Conservation (phyloP, 257 asterid species). For the Plectranthus barbatus region DNA sequence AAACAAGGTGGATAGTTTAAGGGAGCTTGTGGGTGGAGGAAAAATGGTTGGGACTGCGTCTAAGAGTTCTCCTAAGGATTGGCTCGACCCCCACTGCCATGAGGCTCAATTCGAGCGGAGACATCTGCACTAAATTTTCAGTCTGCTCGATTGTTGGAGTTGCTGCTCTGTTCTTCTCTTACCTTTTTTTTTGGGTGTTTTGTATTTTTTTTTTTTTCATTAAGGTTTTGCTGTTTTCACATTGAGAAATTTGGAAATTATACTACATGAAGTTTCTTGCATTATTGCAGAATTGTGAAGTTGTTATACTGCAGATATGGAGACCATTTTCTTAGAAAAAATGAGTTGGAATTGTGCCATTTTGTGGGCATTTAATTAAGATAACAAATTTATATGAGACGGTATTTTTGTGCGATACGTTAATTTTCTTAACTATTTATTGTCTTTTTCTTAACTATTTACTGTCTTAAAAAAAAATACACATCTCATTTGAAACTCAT, state of each 20-base stretch:
- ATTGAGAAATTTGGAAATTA: neutral
- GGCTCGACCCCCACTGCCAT: constrained; percentile 95
- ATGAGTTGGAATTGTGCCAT: too few species aligned
- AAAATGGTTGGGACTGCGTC: constrained; percentile 35
- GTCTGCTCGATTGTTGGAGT: neutral
- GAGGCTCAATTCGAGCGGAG: constrained; percentile 74
- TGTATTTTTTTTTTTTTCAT: neutral
- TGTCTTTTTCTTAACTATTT: too few species aligned
- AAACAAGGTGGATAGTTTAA: constrained; percentile 63
- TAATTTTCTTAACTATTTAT: too few species aligned
- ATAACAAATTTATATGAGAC: too few species aligned
- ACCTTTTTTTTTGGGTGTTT: neutral
- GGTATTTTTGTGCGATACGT: too few species aligned
- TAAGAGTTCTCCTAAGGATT: constrained; percentile 55
- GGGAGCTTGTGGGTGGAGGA: constrained; percentile 77
- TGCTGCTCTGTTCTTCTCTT: neutral
- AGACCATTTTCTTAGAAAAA: too few species aligned
- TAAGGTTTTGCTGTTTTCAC: constrained; percentile 3
- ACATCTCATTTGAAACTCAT: too few species aligned
- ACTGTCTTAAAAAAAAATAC: too few species aligned
- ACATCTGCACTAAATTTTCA: constrained; percentile 12
- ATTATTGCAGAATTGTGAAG: neutral
- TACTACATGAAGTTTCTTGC: constrained; percentile 2
- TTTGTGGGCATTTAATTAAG: too few species aligned
- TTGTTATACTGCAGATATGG: too few species aligned